Base-by-base conservation (phyloP, 1,284 basidiomycete species). In the Vanrija pseudolonga region DNA sequence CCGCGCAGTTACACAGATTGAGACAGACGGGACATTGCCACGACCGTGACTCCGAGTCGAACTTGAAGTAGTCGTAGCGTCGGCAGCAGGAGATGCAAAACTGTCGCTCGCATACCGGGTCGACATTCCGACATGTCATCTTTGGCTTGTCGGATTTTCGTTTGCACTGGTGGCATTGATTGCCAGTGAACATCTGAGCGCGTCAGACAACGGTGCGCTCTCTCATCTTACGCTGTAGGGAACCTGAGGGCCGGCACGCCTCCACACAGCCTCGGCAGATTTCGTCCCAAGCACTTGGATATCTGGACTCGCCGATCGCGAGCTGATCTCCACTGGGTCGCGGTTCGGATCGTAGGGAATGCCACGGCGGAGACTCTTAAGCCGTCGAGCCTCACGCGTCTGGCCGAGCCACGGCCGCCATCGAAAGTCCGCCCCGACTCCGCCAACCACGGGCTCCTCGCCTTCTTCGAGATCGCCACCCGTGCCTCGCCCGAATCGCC, bases 1-100 rank as follows among this genome's bases (percentile, higher is more conserved):
- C 50, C 6, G 62, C 55, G 52, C 73, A 76, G 47, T 73, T 72
- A 58, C 73, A 76, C 50, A 59, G 58, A 26, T 67, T 67, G 47
- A 59, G 61, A 55, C 73, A 76, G 6, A 65, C 58, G 0, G 74
- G 74, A 43, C 74, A 76, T 50, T 74, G 67, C 60, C 71, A 74
- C 0, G 67, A 64, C 3, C 71, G 63, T 17, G 65, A 60, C 8
- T 72, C 64, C 32, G 63, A 63, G 49, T 74, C 73, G 50, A 74
- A 76, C 3, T 63, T 60, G 46, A 76, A 71, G 48, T 69, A 68
- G 55, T 61, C 57, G 57, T 75, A 74, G 20, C 71, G 61, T 41
- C 63, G 63, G 45, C 72, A 73, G 49, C 74, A 74, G 5, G 65
- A 60, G 37, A 60, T 55, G 57, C 74, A 76, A 55, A 67, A 74